These are phyloP conservation scores for Chrysanthemum seticuspe DNA, from an alignment of 129 eudicot species.

Conservation along the genomic window DNA sequence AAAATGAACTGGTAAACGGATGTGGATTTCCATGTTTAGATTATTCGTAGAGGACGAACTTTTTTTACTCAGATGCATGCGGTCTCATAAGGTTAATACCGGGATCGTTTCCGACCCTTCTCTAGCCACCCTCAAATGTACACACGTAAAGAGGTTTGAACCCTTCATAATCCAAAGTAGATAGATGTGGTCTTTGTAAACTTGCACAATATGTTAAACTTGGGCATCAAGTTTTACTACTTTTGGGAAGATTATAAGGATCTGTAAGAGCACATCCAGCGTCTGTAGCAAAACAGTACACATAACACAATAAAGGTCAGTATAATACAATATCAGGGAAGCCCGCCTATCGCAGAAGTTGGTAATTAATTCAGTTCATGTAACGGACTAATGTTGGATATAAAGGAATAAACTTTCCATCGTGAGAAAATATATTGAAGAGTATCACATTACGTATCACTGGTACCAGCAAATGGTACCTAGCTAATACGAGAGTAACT, in stretches of 20 bases:
- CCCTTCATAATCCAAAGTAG: no score
- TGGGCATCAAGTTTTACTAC: conserved; percentile 10
- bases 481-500: neutral
- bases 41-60: no score
- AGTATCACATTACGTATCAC: neutral
- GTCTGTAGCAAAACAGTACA: conserved; percentile 48
- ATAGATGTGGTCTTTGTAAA: no score
- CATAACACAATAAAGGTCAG: neutral
- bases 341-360: neutral
- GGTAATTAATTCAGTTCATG: conserved; percentile 9
- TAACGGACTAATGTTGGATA: neutral
- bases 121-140: no score
- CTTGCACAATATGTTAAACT: no score
- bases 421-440: neutral
- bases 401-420: neutral
- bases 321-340: no score
- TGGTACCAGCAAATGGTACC: neutral
- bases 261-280: conserved; percentile 81
- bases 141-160: no score
- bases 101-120: no score
- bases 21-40: no score
- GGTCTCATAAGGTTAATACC: no score
- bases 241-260: conserved; percentile 82
- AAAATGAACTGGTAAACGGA: no score
- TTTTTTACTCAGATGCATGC: no score